Evolutionary conservation across 2,329 filamentous ascomycete genomes (phyloP).

Genomic region (Fusarium sp.): DNA sequence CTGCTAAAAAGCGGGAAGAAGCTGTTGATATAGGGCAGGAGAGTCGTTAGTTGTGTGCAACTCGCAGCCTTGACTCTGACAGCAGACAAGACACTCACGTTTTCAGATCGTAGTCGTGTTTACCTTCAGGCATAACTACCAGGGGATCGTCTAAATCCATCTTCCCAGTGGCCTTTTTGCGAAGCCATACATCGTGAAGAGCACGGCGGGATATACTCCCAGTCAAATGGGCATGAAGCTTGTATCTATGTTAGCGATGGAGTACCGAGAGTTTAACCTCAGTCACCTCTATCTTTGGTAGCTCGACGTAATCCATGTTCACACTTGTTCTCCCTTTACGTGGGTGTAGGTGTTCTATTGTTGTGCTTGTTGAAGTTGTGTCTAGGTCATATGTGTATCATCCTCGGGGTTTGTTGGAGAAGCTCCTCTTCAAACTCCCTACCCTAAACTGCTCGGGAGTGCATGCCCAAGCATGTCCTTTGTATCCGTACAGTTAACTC

Average conservation of each 20-base stretch:
- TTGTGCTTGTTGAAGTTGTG: not conserved
- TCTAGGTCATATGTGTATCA: not conserved
- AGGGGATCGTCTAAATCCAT: constrained; percentile 76
- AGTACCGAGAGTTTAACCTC: accelerated
- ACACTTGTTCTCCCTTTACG: not conserved
- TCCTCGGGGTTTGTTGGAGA: not conserved
- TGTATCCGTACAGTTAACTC: not conserved
- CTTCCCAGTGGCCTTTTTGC: constrained; percentile 65
- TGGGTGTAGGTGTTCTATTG: no score
- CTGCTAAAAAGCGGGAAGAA: constrained; percentile 84
- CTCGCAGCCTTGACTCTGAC: not conserved
- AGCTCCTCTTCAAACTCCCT: not conserved
- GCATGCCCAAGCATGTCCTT: not conserved
- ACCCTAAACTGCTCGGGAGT: constrained; percentile 16
- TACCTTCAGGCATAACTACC: constrained; percentile 75
- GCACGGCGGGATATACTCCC: constrained; percentile 80
- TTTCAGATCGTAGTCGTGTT: constrained; percentile 76
- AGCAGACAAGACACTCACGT: constrained; percentile 62
- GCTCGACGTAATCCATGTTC: constrained; percentile 59
- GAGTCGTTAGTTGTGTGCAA: not conserved
- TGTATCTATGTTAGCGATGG: not conserved
- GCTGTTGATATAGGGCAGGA: constrained; percentile 54
- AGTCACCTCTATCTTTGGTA: constrained; percentile 68
- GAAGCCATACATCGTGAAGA: constrained; percentile 79
- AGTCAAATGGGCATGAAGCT: constrained; percentile 85